These are phyloP conservation scores for Pseudogymnoascus sp. DNA, from an alignment of 2,329 filamentous ascomycete genomes.

Conservation along the genomic window DNA sequence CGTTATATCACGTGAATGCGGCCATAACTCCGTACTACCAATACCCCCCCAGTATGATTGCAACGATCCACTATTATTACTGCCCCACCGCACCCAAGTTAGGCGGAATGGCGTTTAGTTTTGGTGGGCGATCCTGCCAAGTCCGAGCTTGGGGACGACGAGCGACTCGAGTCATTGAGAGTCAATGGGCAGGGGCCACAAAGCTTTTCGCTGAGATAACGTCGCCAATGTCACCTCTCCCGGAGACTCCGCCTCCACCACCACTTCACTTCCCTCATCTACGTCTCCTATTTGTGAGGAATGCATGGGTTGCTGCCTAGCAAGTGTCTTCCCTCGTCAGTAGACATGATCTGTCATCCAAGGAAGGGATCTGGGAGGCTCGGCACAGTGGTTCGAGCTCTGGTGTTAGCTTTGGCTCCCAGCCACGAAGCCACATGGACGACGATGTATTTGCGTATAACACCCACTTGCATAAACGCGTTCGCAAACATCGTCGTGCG, in stretches of 20 bases:
- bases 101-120: neutral
- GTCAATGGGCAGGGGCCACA: slow-evolving; percentile 50
- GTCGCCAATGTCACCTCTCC: slow-evolving; percentile 56
- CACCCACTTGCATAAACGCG: neutral
- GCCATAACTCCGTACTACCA: no score
- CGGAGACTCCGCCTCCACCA: slow-evolving; percentile 43
- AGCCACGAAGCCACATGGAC: slow-evolving; percentile 8
- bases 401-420: neutral
- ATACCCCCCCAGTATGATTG: no score
- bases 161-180: slow-evolving; percentile 32
- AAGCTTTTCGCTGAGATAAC: slow-evolving; percentile 61
- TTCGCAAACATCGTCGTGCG: neutral
- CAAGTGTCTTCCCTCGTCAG: slow-evolving; percentile 66
- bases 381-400: slow-evolving; percentile 14
- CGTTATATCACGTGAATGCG: no score
- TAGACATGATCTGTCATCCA: slow-evolving; percentile 39
- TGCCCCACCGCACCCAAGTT: neutral
- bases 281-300: slow-evolving; percentile 62
- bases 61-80: neutral
- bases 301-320: slow-evolving; percentile 61
- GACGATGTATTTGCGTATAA: neutral
- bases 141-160: slow-evolving; percentile 51
- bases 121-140: no score
- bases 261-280: slow-evolving; percentile 62
- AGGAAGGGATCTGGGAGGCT: slow-evolving; percentile 10